Evolutionary conservation across 352 stramenopile species (phyloP), one percentile per base, ranked within the genome.

Genomic region (Globisporangium canariense): DNA sequence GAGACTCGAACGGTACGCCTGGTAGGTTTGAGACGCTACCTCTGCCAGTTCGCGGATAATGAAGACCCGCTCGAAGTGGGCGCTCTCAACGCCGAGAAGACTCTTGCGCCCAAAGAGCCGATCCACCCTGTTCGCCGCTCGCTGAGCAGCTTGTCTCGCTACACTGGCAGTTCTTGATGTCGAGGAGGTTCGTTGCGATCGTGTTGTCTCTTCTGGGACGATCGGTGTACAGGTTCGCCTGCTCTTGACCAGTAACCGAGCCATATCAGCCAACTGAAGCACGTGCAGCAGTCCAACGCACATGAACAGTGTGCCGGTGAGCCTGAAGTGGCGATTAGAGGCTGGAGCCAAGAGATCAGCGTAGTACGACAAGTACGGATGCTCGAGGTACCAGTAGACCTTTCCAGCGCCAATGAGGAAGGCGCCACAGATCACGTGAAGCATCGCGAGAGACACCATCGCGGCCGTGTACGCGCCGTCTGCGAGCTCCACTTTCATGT

Each of bases 351-450:
- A 32, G 8, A 75, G 59, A 20, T 78, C 68, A 51, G 62, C 65
- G 40, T 58, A 78, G 60, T 75, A 75, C 32, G 58, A n/a, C 58
- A 75, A 59, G 47, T 60, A 69, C 28, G 71, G 71, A 0, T 68
- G 32, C 10, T 66, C 58, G 18, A 78, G 56, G 57, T 67, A 73
- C 41, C 60, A 43, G 58, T 75, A 78, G n/a, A 78, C 32, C 3
- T 55, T 20, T n/a, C 59, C 58, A 32, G 53, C 32, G 5, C 46
- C 32, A 22, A 63, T 47, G 13, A 78, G 62, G 40, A 67, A 55
- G 3, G 64, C 40, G 0, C 58, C 69, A 18, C 68, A 76, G 52
- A 64, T 20, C 14, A 22, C 60, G 51, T 65, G 59, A 16, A 52
- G 36, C 13, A 58, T 11, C 14, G 25, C 1, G 13, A 58, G 8